Evolutionary conservation across 2,329 filamentous ascomycete species (phyloP).

Genomic region (Tolypocladium inflatum): DNA sequence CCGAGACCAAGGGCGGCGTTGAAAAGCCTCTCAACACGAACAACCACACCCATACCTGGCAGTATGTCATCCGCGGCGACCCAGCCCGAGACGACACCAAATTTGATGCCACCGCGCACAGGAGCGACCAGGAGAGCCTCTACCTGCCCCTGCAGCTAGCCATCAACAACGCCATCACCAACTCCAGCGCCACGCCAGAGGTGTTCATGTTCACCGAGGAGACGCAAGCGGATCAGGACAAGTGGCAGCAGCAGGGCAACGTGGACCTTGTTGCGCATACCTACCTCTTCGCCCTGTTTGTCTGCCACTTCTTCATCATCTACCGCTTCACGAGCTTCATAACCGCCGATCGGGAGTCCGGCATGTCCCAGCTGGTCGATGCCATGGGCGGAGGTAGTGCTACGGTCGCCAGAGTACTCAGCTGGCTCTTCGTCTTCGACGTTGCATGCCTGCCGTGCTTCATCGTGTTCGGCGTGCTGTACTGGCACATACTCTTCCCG

Average conservation of each 20-base stretch:
- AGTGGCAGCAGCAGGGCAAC: conserved; percentile 1
- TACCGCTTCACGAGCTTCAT: conserved; percentile 12
- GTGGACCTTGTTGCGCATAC: conserved; percentile 6
- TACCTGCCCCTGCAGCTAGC: conserved; percentile 22
- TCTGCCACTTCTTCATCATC: conserved; percentile 11
- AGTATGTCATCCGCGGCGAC: conserved; percentile 17
- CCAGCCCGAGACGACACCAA: conserved; percentile 18
- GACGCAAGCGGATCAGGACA: conserved; percentile 3
- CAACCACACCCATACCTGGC: conserved; percentile 13
- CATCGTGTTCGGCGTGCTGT: conserved; percentile 28
- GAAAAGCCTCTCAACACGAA: neutral
- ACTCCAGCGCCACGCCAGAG: conserved; percentile 10
- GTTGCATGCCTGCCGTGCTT: conserved; percentile 25
- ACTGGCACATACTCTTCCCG: conserved; percentile 18
- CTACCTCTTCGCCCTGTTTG: conserved; percentile 14
- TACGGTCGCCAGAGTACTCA: conserved; percentile 12
- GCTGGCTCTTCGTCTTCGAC: conserved; percentile 16
- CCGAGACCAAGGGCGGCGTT: conserved; percentile 7
- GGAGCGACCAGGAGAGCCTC: conserved; percentile 11
- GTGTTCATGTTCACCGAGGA: conserved; percentile 9
- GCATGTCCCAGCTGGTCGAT: conserved; percentile 21
- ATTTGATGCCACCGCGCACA: conserved; percentile 37
- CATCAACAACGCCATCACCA: conserved; percentile 20
- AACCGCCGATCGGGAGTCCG: conserved; percentile 19
- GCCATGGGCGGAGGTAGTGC: conserved; percentile 33